These are phyloP conservation scores for Xylariaceae sp. DNA, from an alignment of 2,329 filamentous ascomycete genomes.

Conservation along the genomic window DNA sequence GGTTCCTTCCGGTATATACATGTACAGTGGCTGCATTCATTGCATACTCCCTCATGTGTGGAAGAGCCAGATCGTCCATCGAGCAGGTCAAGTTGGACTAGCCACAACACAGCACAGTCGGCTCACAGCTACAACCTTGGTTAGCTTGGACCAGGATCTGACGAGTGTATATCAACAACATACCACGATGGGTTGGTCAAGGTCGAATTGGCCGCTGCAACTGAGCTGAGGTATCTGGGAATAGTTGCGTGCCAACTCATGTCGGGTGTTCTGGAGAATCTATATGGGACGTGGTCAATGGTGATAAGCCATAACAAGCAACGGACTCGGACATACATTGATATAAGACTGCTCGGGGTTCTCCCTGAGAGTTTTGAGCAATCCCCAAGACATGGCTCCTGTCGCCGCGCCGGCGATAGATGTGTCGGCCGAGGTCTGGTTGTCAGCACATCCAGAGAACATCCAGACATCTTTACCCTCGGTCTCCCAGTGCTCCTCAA, in stretches of 20 bases:
- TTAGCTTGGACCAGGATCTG: neutral
- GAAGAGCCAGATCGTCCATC: neutral
- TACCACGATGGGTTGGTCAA: slow-evolving; percentile 25
- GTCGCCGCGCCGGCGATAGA: slow-evolving; percentile 33
- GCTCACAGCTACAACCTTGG: neutral
- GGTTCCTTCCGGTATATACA: neutral
- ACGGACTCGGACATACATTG: slow-evolving; percentile 21
- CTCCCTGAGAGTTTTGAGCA: slow-evolving; percentile 33
- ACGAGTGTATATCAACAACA: slow-evolving; percentile 1
- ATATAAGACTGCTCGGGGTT: slow-evolving; percentile 32
- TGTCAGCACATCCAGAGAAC: slow-evolving; percentile 37
- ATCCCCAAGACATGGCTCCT: slow-evolving; percentile 38
- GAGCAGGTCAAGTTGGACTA: neutral
- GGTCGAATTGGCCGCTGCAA: slow-evolving; percentile 28
- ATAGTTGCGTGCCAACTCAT: slow-evolving; percentile 28
- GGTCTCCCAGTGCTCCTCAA: slow-evolving; percentile 37
- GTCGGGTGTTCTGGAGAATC: slow-evolving; percentile 29
- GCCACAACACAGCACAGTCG: neutral
- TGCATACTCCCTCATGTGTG: neutral
- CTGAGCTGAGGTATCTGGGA: slow-evolving; percentile 31
- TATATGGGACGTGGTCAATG: slow-evolving; percentile 1
- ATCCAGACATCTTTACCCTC: slow-evolving; percentile 40
- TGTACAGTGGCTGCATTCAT: neutral
- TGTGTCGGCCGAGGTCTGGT: slow-evolving; percentile 38
- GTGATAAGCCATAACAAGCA: neutral